Conservation (phyloP, 352 stramenopile genomes). For the Blastocystis sp. region DNA sequence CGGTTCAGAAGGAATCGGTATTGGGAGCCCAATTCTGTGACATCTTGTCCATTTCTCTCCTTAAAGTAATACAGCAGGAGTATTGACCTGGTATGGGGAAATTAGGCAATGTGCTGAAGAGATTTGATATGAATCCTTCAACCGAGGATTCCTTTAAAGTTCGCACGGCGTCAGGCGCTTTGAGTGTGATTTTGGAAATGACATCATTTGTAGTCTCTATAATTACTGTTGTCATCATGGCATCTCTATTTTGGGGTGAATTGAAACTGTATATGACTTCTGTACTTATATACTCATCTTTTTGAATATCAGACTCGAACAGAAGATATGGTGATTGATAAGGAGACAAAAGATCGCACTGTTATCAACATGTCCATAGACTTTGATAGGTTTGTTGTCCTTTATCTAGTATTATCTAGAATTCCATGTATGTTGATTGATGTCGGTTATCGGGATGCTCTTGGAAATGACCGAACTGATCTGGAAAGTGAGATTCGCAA, state of each 20-base stretch:
- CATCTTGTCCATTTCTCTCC: not conserved
- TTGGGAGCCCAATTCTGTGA: not conserved
- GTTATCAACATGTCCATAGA: constrained; percentile 12
- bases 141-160: constrained; percentile 52
- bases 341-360: constrained; percentile 8
- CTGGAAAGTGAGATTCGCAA: constrained; percentile 52
- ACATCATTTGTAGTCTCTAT: constrained; percentile 32
- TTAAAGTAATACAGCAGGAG: not conserved
- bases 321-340: constrained; percentile 60
- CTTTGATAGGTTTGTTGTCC: constrained; percentile 10
- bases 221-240: constrained; percentile 31
- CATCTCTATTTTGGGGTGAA: constrained; percentile 43
- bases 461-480: constrained; percentile 50
- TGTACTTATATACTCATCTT: not conserved
- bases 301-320: not conserved
- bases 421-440: constrained; percentile 47
- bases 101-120: constrained; percentile 42
- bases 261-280: constrained; percentile 40
- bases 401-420: not conserved
- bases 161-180: constrained; percentile 16
- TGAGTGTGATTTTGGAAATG: constrained; percentile 6
- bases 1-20: not conserved
- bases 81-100: not conserved
- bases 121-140: constrained; percentile 57
- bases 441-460: constrained; percentile 56